Evolutionary conservation across 257 asterid species (phyloP), one percentile per base, ranked within the genome.

Genomic region (Gynochthodes officinalis): DNA sequence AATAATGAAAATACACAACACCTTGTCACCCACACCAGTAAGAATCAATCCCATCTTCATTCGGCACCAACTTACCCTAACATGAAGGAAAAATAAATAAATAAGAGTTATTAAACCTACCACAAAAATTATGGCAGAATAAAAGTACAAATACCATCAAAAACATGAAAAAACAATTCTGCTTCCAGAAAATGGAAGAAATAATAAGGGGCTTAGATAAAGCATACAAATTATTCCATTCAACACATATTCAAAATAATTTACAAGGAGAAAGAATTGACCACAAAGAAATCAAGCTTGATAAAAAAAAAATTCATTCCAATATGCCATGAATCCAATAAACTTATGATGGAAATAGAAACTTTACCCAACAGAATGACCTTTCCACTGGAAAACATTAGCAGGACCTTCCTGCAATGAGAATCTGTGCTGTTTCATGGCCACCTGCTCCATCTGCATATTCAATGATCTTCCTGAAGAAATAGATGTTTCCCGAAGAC

Each of bases 1-100:
- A 62, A 16, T 54, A 46, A 74, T 35, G 48, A 76, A 70, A 82
- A 76, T 43, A 67, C 7, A 65, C 63, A 64, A 55, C 75, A 91
- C 96, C 96, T 94, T 89, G 82, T 94, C 99, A 32, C 99, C 97
- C 46, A 82, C 97, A 55, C 99, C 99, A 19, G 99, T 88, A 76
- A 94, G 97, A 77, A 89, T 62, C 83, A 85, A 54, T 18, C 99
- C 99, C 89, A 58, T 89, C 92, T 91, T 94, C 99, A 94, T 88
- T 71, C 89, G 87, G 89, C 99, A 94, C 82, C 83, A 84, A 75
- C 75, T 85, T 46, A 91, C 82, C 91, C 98, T 93, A 76, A 69
- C 43, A 19, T 1, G 55, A 18, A 19, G 4, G 19, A 39, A 72
- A 48, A 67, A 28, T 52, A n/a, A 69, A n/a, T n/a, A n/a, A n/a